These are phyloP conservation scores for Melaleuca quinquenervia DNA, from an alignment of 345 rosid genomes.

Conservation along the genomic window DNA sequence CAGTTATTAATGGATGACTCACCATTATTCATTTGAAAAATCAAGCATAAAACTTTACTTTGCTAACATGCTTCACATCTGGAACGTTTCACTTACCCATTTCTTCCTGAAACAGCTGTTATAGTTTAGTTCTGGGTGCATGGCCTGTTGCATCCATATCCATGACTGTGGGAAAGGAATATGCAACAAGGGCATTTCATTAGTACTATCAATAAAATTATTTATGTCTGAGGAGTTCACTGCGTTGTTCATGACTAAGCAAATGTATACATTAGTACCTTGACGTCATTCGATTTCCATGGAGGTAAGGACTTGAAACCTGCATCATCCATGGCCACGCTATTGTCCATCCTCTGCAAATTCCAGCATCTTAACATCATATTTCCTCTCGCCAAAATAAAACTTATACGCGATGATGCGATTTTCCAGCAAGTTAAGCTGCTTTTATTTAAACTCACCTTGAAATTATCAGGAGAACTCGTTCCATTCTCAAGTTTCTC, in stretches of 20 bases:
- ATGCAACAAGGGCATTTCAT: background rate
- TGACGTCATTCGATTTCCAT: slow-evolving; percentile 85
- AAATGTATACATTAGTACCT: slow-evolving; percentile 28
- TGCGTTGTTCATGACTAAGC: background rate
- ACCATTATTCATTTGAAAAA: background rate
- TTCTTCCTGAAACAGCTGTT: slow-evolving; percentile 67
- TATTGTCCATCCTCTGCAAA: slow-evolving; percentile 43
- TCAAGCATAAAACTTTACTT: background rate
- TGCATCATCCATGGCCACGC: slow-evolving; percentile 48
- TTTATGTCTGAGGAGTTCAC: background rate
- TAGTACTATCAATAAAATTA: background rate
- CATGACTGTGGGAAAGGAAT: slow-evolving; percentile 50
- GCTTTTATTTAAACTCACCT: slow-evolving; percentile 24
- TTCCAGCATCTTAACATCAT: background rate
- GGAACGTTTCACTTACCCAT: slow-evolving; percentile 32
- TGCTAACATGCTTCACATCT: background rate
- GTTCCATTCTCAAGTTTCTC: slow-evolving; percentile 28
- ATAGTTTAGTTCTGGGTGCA: slow-evolving; percentile 93
- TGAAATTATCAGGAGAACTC: slow-evolving; percentile 17
- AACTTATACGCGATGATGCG: background rate
- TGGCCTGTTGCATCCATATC: slow-evolving; percentile 99
- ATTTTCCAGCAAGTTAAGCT: background rate
- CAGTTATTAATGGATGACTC: background rate
- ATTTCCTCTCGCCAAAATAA: background rate
- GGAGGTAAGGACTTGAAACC: slow-evolving; percentile 60